Conservation (phyloP, 2,329 filamentous ascomycete genomes). For the Venturiaceae sp. region DNA sequence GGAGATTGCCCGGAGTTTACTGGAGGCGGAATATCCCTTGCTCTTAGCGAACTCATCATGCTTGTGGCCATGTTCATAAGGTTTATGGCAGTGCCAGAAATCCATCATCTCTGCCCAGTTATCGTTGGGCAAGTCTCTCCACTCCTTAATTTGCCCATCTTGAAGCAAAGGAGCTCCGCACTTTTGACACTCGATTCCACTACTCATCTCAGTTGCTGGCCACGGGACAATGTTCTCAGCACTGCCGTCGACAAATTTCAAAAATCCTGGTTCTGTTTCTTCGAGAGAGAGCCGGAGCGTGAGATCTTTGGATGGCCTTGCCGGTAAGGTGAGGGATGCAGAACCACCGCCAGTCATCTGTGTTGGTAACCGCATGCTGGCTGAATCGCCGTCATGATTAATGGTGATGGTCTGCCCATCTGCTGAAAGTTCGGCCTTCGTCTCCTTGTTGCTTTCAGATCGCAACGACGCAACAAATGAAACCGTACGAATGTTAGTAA, state of each 20-base stretch:
- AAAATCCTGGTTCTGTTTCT: conserved; percentile 15
- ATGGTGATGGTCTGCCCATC: conserved; percentile 34
- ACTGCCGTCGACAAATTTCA: conserved; percentile 12
- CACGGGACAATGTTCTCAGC: conserved; percentile 14
- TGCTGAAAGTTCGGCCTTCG: conserved; percentile 32
- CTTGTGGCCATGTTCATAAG: conserved; percentile 46
- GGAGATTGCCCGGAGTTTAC: conserved; percentile 54
- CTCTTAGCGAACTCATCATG: conserved; percentile 46
- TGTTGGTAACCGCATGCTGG: conserved; percentile 36
- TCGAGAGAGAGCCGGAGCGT: conserved; percentile 46
- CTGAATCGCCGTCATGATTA: conserved; percentile 33
- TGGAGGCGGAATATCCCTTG: conserved; percentile 79
- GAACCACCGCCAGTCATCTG: conserved; percentile 31
- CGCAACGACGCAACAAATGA: conserved; percentile 45
- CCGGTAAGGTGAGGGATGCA: conserved; percentile 40
- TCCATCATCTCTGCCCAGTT: conserved; percentile 99
- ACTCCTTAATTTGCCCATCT: conserved; percentile 40
- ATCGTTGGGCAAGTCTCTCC: conserved; percentile 92
- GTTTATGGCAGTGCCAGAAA: conserved; percentile 99
- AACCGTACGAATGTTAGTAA: conserved; percentile 51
- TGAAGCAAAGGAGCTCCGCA: not conserved
- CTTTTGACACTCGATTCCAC: not conserved
- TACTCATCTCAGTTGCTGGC: conserved; percentile 10
- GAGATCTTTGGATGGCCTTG: conserved; percentile 36
- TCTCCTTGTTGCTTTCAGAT: conserved; percentile 31